Base-by-base conservation (phyloP, 345 rosid species). In the Camelina neglecta region DNA sequence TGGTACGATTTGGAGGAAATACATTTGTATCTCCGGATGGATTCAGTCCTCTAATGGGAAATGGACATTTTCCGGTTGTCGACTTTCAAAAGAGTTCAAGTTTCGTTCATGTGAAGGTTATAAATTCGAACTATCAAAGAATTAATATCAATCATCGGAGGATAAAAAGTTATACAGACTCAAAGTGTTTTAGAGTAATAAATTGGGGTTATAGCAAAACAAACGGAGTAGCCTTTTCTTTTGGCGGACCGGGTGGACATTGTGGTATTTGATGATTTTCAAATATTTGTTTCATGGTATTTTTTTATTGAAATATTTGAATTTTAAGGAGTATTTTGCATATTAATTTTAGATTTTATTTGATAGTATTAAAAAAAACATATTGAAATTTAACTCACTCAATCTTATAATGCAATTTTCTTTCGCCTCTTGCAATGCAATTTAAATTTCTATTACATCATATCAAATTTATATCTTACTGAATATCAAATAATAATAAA, bases 11-110 rank as follows among this genome's bases (percentile, higher is more conserved):
- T 45, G 72, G 78, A 55, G 78, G 78, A 41, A 55, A 35, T 23
- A 56, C 57, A 21, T 54, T 7, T 53, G 4, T 9, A 12, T 73
- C 71, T 38, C 64, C 64, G 2, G 16, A 65, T 33, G 78, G 71
- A 21, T 31, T 54, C 33, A 74, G 78, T 65, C 78, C 72, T 33
- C 56, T 72, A n/a, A 56, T 74, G 72, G 72, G 72, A 31, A 74
- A 64, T 65, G 78, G 71, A 11, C 8, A 53, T 56, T 56, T 74
- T 74, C 72, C 65, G 1, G 26, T 49, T n/a, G 0, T 0, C 1
- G 60, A 71, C 23, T 49, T 21, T 36, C 29, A 49, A 23, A 73
- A 6, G 16, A 73, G 56, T 53, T 39, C 69, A 16, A 20, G 39
- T 41, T 62, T 53, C 63, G 4, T 41, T 3, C 44, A 53, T 26